Conservation (phyloP, 2,329 filamentous ascomycete genomes). For the Alternaria sp. region DNA sequence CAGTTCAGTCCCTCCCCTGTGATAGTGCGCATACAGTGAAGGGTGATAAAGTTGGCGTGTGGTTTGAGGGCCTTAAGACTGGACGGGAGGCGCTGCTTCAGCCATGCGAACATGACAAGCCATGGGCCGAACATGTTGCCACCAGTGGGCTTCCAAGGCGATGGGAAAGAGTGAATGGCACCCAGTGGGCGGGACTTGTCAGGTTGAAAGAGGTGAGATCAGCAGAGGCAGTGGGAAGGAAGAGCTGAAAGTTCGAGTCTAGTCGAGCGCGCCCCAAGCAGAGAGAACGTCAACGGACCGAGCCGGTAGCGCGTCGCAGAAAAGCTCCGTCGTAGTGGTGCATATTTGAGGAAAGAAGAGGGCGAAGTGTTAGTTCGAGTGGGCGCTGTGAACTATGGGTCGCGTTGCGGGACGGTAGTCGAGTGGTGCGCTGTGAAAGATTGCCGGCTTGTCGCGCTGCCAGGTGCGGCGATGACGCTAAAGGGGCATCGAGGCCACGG, state of each 20-base stretch:
- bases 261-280: constrained; percentile 8
- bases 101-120: constrained; percentile 38
- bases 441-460: constrained; percentile 9
- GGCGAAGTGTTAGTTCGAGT: neutral
- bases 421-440: constrained; percentile 2
- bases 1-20: too few species aligned
- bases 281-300: constrained; percentile 27
- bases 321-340: constrained; percentile 8
- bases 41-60: constrained; percentile 80
- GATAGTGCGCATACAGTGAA: constrained; percentile 66
- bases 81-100: constrained; percentile 32
- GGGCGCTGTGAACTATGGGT: neutral
- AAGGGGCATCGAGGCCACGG: constrained; percentile 7
- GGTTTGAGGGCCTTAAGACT: constrained; percentile 51
- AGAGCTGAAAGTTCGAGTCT: constrained; percentile 8
- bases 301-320: constrained; percentile 22
- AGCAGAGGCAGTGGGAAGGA: constrained; percentile 1
- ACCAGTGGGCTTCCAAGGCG: neutral
- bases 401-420: neutral
- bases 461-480: constrained; percentile 4
- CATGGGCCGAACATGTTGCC: constrained; percentile 41
- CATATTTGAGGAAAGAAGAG: constrained; percentile 13
- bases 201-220: neutral
- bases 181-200: neutral
- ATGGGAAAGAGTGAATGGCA: neutral